Evolutionary conservation across 306 rosid genomes (phyloP).

Genomic region (Castanea sativa): DNA sequence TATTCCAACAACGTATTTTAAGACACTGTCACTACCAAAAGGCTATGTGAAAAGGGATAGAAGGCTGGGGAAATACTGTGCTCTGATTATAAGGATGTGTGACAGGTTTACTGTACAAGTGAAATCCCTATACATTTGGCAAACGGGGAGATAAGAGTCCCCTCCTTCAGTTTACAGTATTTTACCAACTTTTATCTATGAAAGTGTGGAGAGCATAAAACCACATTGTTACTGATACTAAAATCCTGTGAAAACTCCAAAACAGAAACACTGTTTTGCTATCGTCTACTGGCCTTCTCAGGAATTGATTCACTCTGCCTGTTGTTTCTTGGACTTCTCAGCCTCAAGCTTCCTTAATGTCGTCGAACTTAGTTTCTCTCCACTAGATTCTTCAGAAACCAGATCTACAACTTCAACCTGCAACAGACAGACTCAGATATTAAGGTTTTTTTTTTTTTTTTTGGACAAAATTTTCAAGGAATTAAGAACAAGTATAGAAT

Average conservation of each 20-base stretch:
- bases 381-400: conserved; percentile 61
- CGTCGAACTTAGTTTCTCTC: conserved; percentile 72
- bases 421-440: conserved; percentile 27
- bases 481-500: neutral
- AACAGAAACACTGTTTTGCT: neutral
- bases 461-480: neutral
- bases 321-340: conserved; percentile 49
- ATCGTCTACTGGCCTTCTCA: neutral
- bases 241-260: neutral
- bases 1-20: too few species aligned
- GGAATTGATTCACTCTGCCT: neutral
- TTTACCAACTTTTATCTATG: neutral
- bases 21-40: too few species aligned
- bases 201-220: neutral
- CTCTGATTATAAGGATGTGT: too few species aligned
- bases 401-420: conserved; percentile 97
- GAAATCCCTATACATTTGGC: too few species aligned
- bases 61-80: too few species aligned
- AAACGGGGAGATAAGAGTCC: too few species aligned
- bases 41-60: too few species aligned
- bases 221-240: neutral
- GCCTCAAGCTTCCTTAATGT: conserved; percentile 70
- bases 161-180: too few species aligned
- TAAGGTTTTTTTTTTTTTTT: neutral
- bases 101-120: too few species aligned